Evolutionary conservation across 139 green algal genomes (phyloP).

Genomic region (Chlorella sorokiniana): DNA sequence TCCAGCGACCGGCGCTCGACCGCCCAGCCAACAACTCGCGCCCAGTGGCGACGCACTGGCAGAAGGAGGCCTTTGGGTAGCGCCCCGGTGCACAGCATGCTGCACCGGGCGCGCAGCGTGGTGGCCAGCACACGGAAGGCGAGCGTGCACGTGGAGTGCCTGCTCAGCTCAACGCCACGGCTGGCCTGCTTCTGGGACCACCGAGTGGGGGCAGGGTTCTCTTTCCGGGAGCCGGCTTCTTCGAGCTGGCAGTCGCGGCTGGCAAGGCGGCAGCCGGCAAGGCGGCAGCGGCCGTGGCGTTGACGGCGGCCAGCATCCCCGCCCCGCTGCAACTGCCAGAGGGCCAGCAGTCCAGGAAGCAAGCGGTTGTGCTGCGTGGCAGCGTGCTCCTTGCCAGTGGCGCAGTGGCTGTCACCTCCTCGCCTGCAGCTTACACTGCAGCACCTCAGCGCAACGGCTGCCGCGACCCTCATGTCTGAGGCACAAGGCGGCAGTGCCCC

Average conservation of each 20-base stretch:
- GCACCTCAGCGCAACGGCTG: constrained; percentile 7
- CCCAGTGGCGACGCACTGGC: neutral
- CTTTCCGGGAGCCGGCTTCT: constrained; percentile 73
- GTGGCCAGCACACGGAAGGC: neutral
- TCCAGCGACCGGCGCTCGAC: constrained; percentile 29
- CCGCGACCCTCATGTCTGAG: no score
- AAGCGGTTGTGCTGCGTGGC: constrained; percentile 14
- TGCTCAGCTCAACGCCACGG: constrained; percentile 34
- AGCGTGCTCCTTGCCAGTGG: constrained; percentile 4
- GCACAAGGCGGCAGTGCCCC: no score
- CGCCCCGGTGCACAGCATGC: constrained; percentile 30
- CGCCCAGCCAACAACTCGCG: neutral
- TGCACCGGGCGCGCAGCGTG: neutral
- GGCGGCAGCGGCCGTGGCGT: neutral
- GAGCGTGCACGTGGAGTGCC: constrained; percentile 12
- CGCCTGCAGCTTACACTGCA: constrained; percentile 22
- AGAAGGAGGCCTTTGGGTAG: constrained; percentile 31
- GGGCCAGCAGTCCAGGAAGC: neutral
- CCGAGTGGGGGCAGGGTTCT: constrained; percentile 59
- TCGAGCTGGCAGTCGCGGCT: constrained; percentile 63
- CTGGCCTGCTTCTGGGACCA: constrained; percentile 78
- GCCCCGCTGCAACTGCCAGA: constrained; percentile 31
- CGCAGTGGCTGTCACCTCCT: constrained; percentile 14
- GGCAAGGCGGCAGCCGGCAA: constrained; percentile 1
- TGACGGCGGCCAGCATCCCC: constrained; percentile 31